A percentile compares a stretch with the other conserved stretches of the same genome.
phyloP scores from a whole-genome alignment of 306 rosid genomes.

The Quercus parvula region DNA sequence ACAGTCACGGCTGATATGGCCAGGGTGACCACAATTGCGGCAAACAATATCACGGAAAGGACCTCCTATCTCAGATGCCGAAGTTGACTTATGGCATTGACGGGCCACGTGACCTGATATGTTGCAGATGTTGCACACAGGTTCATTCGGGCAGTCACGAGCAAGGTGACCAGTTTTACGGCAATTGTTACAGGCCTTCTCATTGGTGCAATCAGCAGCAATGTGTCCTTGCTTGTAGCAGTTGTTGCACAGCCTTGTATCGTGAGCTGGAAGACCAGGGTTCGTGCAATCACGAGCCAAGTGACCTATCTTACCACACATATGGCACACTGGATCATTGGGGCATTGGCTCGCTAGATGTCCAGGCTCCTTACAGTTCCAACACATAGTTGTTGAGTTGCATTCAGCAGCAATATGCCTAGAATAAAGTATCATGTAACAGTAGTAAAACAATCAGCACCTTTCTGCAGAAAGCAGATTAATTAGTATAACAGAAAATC shows the following conservation, averaged over 20 bases:
- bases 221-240: conserved; percentile 25
- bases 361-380: conserved; percentile 31
- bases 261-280: conserved; percentile 7
- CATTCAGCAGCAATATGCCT: conserved; percentile 27
- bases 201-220: conserved; percentile 21
- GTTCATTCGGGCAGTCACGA: conserved; percentile 19
- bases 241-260: conserved; percentile 23
- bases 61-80: neutral
- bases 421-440: neutral
- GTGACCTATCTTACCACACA: conserved; percentile 26
- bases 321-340: conserved; percentile 13
- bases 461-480: neutral
- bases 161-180: conserved; percentile 23
- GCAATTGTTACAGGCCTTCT: conserved; percentile 21
- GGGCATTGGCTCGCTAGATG: conserved; percentile 26
- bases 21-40: conserved; percentile 6
- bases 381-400: conserved; percentile 16
- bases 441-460: neutral
- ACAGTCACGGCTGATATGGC: conserved; percentile 20
- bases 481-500: neutral
- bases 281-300: conserved; percentile 18
- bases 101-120: conserved; percentile 26
- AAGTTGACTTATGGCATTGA: conserved; percentile 10
- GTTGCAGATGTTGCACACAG: conserved; percentile 24
- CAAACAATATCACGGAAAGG: neutral